Percentiles rank a stretch among this genome's conserved stretches.
Evolutionary conservation across 2,329 filamentous ascomycete species (phyloP).

Genomic region (Monosporascus sp.): DNA sequence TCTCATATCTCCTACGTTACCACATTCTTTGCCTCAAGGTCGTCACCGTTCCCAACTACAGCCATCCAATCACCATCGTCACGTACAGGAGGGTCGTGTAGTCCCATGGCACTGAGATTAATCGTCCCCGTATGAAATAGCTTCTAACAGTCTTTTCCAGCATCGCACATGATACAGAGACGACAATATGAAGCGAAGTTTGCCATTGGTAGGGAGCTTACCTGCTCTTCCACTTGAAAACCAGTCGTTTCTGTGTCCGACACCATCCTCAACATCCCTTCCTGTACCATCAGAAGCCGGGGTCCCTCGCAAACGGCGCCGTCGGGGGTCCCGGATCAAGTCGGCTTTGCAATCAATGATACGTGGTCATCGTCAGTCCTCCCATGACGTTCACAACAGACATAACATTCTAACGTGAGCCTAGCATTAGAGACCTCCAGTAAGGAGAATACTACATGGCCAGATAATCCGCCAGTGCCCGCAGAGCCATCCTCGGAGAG

Average conservation of each 20-base stretch:
- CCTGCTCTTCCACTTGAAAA: slow-evolving; percentile 13
- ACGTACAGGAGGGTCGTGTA: neutral
- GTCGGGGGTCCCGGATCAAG: slow-evolving; percentile 37
- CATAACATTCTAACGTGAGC: slow-evolving; percentile 4
- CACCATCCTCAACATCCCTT: slow-evolving; percentile 19
- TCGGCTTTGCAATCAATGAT: slow-evolving; percentile 38
- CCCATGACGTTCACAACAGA: neutral
- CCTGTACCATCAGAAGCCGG: slow-evolving; percentile 19
- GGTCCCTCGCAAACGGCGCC: slow-evolving; percentile 32
- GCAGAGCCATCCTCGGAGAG: slow-evolving; percentile 14
- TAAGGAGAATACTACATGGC: slow-evolving; percentile 17
- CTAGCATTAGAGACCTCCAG: slow-evolving; percentile 20
- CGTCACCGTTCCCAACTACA: neutral
- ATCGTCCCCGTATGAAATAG: neutral
- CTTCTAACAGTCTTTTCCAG: neutral
- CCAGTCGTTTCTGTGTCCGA: slow-evolving; percentile 11
- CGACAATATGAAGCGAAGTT: slow-evolving; percentile 21
- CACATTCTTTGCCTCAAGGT: neutral
- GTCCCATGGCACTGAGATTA: neutral
- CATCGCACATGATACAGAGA: neutral
- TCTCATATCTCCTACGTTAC: neutral
- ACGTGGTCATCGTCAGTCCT: slow-evolving; percentile 30
- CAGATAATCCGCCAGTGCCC: slow-evolving; percentile 15
- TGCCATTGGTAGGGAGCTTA: slow-evolving; percentile 13
- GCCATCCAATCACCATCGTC: neutral